These are phyloP conservation scores for Iberis pinnata DNA, from an alignment of 345 rosid genomes.

Conservation along the genomic window DNA sequence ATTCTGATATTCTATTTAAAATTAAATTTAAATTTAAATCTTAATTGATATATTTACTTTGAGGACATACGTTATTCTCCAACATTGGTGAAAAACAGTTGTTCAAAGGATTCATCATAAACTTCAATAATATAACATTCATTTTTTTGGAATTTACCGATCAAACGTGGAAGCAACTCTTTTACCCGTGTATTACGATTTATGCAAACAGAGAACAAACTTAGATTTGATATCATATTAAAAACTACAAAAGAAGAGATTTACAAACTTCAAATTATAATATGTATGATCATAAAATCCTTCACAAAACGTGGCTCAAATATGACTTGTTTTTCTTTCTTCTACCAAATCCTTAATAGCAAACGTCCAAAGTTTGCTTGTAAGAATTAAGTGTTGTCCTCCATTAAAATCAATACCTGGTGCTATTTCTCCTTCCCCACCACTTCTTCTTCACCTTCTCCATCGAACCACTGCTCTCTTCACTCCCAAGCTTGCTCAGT, in stretches of 20 bases:
- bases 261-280: slow-evolving; percentile 19
- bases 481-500: slow-evolving; percentile 74
- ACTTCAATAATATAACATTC: no score
- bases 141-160: no score
- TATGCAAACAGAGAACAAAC: slow-evolving; percentile 1
- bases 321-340: no score
- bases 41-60: no score
- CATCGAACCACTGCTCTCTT: slow-evolving; percentile 61
- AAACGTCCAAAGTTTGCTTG: slow-evolving; percentile 28
- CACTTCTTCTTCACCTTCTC: slow-evolving; percentile 77
- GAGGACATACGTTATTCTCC: no score
- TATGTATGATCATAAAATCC: slow-evolving; percentile 11
- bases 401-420: slow-evolving; percentile 44
- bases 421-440: slow-evolving; percentile 96
- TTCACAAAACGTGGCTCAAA: slow-evolving; percentile 10
- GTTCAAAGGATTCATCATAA: no score
- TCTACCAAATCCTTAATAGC: slow-evolving; percentile 20
- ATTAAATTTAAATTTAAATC: no score
- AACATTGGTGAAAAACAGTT: no score
- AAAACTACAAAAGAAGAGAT: slow-evolving; percentile 2
- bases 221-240: slow-evolving; percentile 1
- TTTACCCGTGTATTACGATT: no score
- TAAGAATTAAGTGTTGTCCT: slow-evolving; percentile 11
- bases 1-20: no score
- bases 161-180: no score